Conservation (phyloP, 2,329 filamentous ascomycete species). For the Trichoderma sp. region DNA sequence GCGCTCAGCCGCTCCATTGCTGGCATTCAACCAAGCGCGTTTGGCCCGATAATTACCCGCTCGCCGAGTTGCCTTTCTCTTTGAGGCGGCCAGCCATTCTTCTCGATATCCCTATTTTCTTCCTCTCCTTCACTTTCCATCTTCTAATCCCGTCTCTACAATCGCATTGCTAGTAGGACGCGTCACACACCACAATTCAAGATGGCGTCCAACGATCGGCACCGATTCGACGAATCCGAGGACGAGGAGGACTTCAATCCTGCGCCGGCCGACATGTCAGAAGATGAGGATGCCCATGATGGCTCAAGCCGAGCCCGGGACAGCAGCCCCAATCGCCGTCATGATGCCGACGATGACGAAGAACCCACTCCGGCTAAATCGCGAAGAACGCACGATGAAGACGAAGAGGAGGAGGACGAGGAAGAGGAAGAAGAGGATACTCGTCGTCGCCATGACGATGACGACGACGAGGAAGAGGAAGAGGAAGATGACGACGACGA, state of each 20-base stretch:
- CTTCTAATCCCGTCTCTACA: constrained; percentile 1
- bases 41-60: constrained; percentile 26
- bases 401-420: constrained; percentile 47
- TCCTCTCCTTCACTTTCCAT: neutral
- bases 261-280: constrained; percentile 70
- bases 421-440: constrained; percentile 36
- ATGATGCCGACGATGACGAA: constrained; percentile 38
- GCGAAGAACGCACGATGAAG: constrained; percentile 35
- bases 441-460: constrained; percentile 31
- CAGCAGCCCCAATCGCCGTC: constrained; percentile 37
- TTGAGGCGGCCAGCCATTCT: constrained; percentile 9
- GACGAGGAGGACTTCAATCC: constrained; percentile 93
- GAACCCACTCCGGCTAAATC: constrained; percentile 16
- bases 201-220: constrained; percentile 52
- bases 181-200: constrained; percentile 29
- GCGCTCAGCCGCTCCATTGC: neutral
- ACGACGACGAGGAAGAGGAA: constrained; percentile 43
- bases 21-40: constrained; percentile 16
- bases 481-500: constrained; percentile 65
- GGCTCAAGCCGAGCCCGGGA: constrained; percentile 43
- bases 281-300: constrained; percentile 50
- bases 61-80: constrained; percentile 22
- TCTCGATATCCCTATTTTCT: constrained; percentile 7
- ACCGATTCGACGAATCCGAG: constrained; percentile 63
- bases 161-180: constrained; percentile 18